Evolutionary conservation across 805 yeast genomes (phyloP).

Genomic region (Monosporozyma aquatica): DNA sequence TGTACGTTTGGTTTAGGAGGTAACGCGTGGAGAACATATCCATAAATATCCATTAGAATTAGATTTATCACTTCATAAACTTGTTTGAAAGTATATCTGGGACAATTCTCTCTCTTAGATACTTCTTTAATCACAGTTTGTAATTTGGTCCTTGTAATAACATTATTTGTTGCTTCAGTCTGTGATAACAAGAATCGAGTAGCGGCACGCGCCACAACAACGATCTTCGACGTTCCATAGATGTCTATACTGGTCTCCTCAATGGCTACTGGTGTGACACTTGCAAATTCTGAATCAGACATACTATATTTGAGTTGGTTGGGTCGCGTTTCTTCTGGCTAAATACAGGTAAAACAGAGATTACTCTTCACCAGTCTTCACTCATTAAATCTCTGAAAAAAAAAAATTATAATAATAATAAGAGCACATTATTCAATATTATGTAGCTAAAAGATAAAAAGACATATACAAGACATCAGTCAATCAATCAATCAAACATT

Average conservation of each 20-base stretch:
- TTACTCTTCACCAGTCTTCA: too few species aligned
- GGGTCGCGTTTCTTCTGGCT: background rate
- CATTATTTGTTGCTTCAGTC: conserved; percentile 19
- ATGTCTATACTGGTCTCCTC: background rate
- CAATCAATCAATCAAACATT: too few species aligned
- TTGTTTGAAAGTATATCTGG: conserved; percentile 8
- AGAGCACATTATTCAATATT: too few species aligned
- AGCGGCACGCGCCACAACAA: conserved; percentile 14
- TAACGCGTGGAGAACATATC: conserved; percentile 19
- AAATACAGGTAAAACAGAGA: too few species aligned
- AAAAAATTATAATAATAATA: too few species aligned
- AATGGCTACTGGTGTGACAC: background rate
- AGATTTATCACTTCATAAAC: conserved; percentile 13
- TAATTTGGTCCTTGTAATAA: conserved; percentile 17
- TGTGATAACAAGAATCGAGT: conserved; percentile 20
- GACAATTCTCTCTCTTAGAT: conserved; percentile 14
- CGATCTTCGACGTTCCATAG: conserved; percentile 5
- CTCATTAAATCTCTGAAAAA: too few species aligned
- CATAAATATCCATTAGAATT: conserved; percentile 21
- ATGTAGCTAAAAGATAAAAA: background rate
- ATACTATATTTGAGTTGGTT: background rate
- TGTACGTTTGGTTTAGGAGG: conserved; percentile 8
- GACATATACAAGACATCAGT: background rate
- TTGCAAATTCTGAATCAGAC: background rate
- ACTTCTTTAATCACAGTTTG: conserved; percentile 15